Evolutionary conservation across 768 basidiomycete species (phyloP), one percentile per base, ranked within the genome.

Genomic region (Pleurotus pulmonarius): DNA sequence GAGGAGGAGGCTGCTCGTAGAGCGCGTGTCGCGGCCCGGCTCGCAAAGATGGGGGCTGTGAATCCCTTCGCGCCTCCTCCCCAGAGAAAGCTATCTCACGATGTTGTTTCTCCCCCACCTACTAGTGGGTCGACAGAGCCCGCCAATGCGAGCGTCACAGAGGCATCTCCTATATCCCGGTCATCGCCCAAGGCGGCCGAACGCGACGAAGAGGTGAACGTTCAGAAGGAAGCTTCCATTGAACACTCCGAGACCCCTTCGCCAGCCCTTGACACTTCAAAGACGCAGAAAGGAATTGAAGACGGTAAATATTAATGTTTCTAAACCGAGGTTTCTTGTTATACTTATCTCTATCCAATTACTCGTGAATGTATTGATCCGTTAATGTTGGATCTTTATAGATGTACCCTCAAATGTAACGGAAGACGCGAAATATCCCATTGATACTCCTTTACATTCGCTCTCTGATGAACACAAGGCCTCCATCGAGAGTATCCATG

Each of bases 1-100:
- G 79, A 81, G 43, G 82, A 81, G 15, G 83, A 84, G 59, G 80
- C 72, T 58, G 71, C 76, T 2, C 78, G 82, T 37, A 76, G 78
- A 41, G 78, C 76, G 58, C 82, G 81, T 49, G 79, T 89, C 18
- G 81, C 86, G 20, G 86, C 83, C 58, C 74, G 70, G 18, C 64
- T 83, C 38, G 75, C 78, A 11, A 75, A 79, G 65, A 76, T 75
- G 62, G 83, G 81, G 12, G 79, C 81, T 60, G 70, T 78, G 72
- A 75, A 86, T 61, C 82, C 86, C 2, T 77, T 86, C 53, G 70
- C 74, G 6, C 69, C 73, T 12, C 74, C 65, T 25, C 69, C 72
- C 22, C 65, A 62, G 4, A 65, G 61, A 12, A 67, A 55, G 34
- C 55, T 57, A 46, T 65, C 56, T 52, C 58, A 57, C 56, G 46